These are phyloP conservation scores for Salix udensis DNA, from an alignment of 345 rosid genomes.

Conservation along the genomic window DNA sequence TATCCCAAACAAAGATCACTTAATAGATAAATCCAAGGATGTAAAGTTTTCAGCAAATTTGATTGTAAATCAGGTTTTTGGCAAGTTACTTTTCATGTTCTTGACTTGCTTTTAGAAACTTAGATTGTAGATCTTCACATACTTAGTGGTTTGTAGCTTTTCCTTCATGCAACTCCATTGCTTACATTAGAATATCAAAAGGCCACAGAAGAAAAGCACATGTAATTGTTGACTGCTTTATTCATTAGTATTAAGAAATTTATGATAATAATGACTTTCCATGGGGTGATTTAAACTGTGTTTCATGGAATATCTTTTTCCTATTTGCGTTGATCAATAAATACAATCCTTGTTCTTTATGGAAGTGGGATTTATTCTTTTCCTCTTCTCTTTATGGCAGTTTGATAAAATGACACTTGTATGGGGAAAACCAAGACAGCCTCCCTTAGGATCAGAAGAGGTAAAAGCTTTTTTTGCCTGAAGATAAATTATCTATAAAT, in stretches of 20 bases:
- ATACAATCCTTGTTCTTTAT: neutral
- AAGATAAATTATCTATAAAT: neutral
- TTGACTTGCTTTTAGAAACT: neutral
- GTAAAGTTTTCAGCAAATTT: too few relatives aligned
- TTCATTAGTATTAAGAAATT: neutral
- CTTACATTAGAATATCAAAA: neutral
- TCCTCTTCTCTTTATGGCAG: constrained; percentile 45
- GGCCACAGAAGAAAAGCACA: neutral
- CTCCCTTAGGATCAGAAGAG: constrained; percentile 67
- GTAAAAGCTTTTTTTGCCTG: constrained; percentile 34
- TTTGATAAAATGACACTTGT: constrained; percentile 65
- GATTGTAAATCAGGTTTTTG: too few relatives aligned
- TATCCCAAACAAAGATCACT: too few relatives aligned
- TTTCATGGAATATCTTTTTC: neutral
- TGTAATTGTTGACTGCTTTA: neutral
- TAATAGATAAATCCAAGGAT: too few relatives aligned
- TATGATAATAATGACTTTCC: neutral
- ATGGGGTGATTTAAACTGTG: neutral
- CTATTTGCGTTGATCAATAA: neutral
- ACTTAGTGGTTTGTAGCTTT: neutral
- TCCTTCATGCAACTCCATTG: neutral
- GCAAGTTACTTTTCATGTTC: neutral
- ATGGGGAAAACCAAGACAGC: constrained; percentile 92
- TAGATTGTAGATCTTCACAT: neutral
- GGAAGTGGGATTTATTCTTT: neutral